Conservation (phyloP, 495 filamentous ascomycete genomes). For the Xylaria venustula region DNA sequence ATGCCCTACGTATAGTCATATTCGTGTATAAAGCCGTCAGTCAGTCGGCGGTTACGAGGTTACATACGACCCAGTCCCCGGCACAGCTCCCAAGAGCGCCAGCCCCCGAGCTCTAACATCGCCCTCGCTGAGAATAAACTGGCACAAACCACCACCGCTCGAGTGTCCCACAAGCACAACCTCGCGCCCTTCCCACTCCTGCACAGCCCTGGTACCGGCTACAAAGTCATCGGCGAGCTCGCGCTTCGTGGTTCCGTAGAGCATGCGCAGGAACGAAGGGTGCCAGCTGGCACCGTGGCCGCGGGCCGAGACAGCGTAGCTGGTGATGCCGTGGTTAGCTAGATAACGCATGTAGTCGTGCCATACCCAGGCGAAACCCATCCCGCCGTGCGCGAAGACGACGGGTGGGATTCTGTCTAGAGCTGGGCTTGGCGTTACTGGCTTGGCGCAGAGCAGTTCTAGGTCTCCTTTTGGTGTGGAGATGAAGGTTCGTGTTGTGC, state of each 20-base stretch:
- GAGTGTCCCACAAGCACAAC: conserved; percentile 49
- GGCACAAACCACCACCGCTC: conserved; percentile 43
- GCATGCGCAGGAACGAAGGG: conserved; percentile 38
- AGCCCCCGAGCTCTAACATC: conserved; percentile 38
- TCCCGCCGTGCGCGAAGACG: conserved; percentile 48
- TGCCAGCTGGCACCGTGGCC: conserved; percentile 52
- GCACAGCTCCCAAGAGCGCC: conserved; percentile 38
- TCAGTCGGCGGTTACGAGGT: neutral
- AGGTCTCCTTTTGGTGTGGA: conserved; percentile 36
- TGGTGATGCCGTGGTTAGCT: conserved; percentile 34
- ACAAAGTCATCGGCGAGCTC: conserved; percentile 44
- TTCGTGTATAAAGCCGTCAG: neutral
- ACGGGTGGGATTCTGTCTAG: conserved; percentile 25
- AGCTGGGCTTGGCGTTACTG: conserved; percentile 3
- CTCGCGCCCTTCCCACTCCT: conserved; percentile 25
- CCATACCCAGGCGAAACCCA: conserved; percentile 50
- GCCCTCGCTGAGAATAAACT: conserved; percentile 41
- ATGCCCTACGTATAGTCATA: neutral
- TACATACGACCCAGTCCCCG: conserved; percentile 46
- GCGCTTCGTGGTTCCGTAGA: conserved; percentile 34
- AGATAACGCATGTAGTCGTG: conserved; percentile 45
- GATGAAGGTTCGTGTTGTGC: conserved; percentile 33
- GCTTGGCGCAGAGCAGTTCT: conserved; percentile 37
- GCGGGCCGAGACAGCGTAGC: conserved; percentile 49
- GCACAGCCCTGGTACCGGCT: conserved; percentile 33